Base-by-base conservation (phyloP, 2,329 filamentous ascomycete species). In the Helotiales sp. region DNA sequence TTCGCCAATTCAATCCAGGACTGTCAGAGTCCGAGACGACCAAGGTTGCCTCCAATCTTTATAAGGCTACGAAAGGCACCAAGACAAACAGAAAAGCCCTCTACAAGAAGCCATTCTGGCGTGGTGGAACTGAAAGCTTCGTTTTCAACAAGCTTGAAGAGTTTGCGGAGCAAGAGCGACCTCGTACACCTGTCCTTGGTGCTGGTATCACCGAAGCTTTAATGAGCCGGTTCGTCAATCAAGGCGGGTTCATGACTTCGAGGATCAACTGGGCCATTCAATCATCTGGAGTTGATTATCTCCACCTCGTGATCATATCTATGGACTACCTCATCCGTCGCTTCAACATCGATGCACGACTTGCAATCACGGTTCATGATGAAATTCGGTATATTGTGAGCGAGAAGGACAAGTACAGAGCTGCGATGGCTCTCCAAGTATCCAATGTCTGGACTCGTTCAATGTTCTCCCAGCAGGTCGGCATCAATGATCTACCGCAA, bases 251-350 rank as follows among this genome's bases (percentile, higher is more conserved):
- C 80, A 90, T 99, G 82, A 97, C 96, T 0, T 96, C 92, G 20
- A 90, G 96, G 37, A 98, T 99, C 80, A 99, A 99, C 77, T 99
- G 96, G 96, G 96, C 96, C 2, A 98, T 99, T 73, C 96, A 99
- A 76, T 97, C 94, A 0, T 97, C 93, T 0, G 96, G 96, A 5
- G 95, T 98, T 3, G 96, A 99, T 79, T 99, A 99, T 78, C 86
- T 99, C 1, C 96, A 99, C 76, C 88, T 99, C 4, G 86, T 99
- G 20, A 93, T 99, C 70, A 88, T 98, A 2, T 86, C 89, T 15
- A 99, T 99, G 96, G 94, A 98, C 77, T 97, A 97, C 76, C 85
- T 99, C 2, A 90, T 90, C 62, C 88, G 93, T 1, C 91, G 90
- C 5, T 99, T 91, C 82, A 94, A 92, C 74, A 88, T 99, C 68